Base-by-base conservation (phyloP, 2,329 filamentous ascomycete species). In the Dothideomycetes sp. region DNA sequence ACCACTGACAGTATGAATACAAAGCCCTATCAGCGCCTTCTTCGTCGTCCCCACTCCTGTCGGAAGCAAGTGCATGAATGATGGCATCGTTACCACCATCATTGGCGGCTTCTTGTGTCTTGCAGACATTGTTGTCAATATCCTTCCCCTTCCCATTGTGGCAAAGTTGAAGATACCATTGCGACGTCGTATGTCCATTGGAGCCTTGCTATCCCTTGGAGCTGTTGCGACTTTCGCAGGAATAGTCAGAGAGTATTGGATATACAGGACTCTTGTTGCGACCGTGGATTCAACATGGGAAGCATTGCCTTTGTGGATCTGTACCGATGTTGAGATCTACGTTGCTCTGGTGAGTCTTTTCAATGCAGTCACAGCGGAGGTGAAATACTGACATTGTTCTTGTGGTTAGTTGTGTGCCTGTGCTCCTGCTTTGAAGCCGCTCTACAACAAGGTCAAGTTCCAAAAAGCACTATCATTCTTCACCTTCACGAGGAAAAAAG, bases 301-400 rank as follows among this genome's bases (percentile, higher is more conserved):
- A 38, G 54, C 62, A 5, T 65, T 64, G 49, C 61, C 62, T 11
- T 49, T 68, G 1, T 69, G 64, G 63, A 67, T 68, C 10, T 58
- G 58, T 29, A 63, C 64, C 2, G 59, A 62, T 0, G 58, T 68
- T 3, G 65, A 69, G 46, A 62, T 68, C 9, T 62, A 69, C 41
- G 43, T 69, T 9, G 64, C 61, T 8, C 56, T 69, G n/a, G 62
- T 66, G 48, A 49, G 62, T 57, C 3, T 19, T n/a, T 4, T 17
- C 15, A 15, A 19, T n/a, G 11, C 18, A 1, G 4, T 9, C 11
- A 4, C 4, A 5, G 4, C 7, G 19, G 10, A 7, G 19, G 19
- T 14, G 3, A 22, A 3, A 9, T 14, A 38, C 41, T 48, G 24
- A 48, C 18, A 3, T 17, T 37, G 8, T 9, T 17, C 27, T 18